Base-by-base conservation (phyloP, 371 early-diverging fungal species). In the Rhizomucor pusillus region DNA sequence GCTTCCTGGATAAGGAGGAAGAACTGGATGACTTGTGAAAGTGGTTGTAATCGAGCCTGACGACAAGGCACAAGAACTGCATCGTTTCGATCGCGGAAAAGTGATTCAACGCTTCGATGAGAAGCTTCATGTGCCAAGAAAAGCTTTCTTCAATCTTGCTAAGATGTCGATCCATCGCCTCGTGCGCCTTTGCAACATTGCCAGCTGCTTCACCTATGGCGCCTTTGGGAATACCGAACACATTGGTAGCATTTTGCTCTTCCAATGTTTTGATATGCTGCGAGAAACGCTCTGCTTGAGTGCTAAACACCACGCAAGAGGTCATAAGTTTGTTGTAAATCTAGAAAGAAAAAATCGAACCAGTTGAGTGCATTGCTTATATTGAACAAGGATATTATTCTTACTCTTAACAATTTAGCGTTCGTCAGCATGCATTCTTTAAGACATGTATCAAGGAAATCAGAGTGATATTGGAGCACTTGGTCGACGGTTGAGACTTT, bases 371-470 rank as follows among this genome's bases (percentile, higher is more conserved):
- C 23, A 12, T 16, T n/a, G n/a, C 10, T 49, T 12, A 16, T 35
- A 9, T 4, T 23, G 12, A 34, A 14, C 18, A 33, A n/a, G 14
- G 6, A 49, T 46, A 23, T 6, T 5, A 2, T 7, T 47, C 59
- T 64, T 81, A 92, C 91, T 63, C 82, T 76, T 52, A 94, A 69
- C 18, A 96, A 71, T 56, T 88, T 91, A 14, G 82, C 71, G 48
- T 89, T 88, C 12, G 91, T 92, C 47, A 97, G 68, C 85, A 95
- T 92, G 59, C 92, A 92, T 67, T 95, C 91, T 62, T 88, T 91
- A 33, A 97, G 70, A 48, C 93, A 94, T 3, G 86, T 80, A 57
- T 94, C 51, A 51, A 95, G 61, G 54, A 93, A 94, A 46, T 90
- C 90, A 11, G 82, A 78, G 66, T 95, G 97, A 25, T 80, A 67